Percentiles rank a stretch among this genome's conserved stretches.
These are phyloP conservation scores for Candida cerambycidarum DNA, from an alignment of 805 yeast species.

Conservation along the genomic window DNA sequence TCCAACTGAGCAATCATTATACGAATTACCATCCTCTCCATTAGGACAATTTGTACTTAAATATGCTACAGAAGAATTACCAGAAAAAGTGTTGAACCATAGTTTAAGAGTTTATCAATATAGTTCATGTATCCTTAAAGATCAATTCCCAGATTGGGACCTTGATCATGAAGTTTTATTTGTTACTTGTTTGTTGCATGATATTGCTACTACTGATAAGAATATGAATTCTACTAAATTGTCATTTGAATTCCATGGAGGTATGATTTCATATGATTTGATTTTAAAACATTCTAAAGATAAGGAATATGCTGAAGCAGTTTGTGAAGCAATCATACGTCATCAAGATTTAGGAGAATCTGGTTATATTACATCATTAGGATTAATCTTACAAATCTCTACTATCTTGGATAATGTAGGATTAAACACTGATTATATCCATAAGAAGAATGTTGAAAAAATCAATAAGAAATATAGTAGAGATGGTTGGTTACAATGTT, in stretches of 20 bases:
- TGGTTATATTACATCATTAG: slow-evolving; percentile 33
- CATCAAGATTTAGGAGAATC: slow-evolving; percentile 35
- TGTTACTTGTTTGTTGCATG: slow-evolving; percentile 33
- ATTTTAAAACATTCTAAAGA: slow-evolving; percentile 23
- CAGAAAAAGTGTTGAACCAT: slow-evolving; percentile 26
- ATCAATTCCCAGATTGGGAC: slow-evolving; percentile 33
- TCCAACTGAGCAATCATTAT: slow-evolving; percentile 24
- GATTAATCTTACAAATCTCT: slow-evolving; percentile 31
- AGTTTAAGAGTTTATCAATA: slow-evolving; percentile 32
- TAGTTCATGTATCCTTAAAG: slow-evolving; percentile 28
- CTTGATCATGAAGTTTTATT: slow-evolving; percentile 28
- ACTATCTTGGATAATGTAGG: slow-evolving; percentile 37
- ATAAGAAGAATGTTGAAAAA: slow-evolving; percentile 25
- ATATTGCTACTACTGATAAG: slow-evolving; percentile 33
- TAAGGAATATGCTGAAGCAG: slow-evolving; percentile 33
- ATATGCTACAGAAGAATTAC: slow-evolving; percentile 24
- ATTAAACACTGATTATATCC: slow-evolving; percentile 25
- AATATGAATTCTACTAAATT: slow-evolving; percentile 32
- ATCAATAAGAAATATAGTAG: slow-evolving; percentile 25
- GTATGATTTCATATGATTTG: slow-evolving; percentile 26
- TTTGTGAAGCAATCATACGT: slow-evolving; percentile 33
- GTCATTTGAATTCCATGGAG: slow-evolving; percentile 37
- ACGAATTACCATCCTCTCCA: slow-evolving; percentile 20
- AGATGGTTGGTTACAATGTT: slow-evolving; percentile 31
- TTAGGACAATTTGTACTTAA: slow-evolving; percentile 19